Conservation (phyloP, 2,329 filamentous ascomycete species). For the Trichoderma arundinaceum region DNA sequence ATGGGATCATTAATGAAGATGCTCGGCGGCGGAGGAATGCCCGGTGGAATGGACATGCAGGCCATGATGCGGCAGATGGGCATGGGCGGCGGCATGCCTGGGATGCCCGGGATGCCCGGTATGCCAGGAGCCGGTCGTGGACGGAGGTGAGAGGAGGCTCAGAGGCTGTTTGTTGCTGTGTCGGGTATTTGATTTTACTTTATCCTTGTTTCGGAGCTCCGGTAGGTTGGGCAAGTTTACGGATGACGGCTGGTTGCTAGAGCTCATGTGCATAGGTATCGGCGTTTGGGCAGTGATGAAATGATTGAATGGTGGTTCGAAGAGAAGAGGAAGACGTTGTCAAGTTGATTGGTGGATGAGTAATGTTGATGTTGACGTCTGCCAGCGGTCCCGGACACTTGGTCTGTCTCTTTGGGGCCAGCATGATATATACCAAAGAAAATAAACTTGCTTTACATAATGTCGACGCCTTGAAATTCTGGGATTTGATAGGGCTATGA, state of each 20-base stretch:
- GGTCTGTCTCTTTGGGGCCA: not conserved
- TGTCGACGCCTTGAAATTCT: not conserved
- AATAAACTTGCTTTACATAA: slow-evolving; percentile 4
- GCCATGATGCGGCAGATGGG: slow-evolving; percentile 79
- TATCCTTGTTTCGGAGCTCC: slow-evolving; percentile 21
- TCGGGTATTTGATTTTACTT: slow-evolving; percentile 20
- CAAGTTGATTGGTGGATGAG: not conserved
- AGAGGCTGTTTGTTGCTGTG: slow-evolving; percentile 1
- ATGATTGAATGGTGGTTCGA: slow-evolving; percentile 21
- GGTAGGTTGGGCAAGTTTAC: slow-evolving; percentile 28
- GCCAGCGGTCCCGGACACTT: not conserved
- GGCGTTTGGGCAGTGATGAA: slow-evolving; percentile 32
- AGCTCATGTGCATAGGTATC: slow-evolving; percentile 32
- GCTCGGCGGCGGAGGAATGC: slow-evolving; percentile 74
- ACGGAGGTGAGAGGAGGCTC: slow-evolving; percentile 37
- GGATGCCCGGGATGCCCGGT: slow-evolving; percentile 38
- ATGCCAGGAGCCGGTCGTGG: slow-evolving; percentile 41
- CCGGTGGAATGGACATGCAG: slow-evolving; percentile 76
- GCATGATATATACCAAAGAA: not conserved
- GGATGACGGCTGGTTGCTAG: slow-evolving; percentile 26
- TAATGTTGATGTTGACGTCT: not conserved
- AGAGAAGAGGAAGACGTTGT: not conserved
- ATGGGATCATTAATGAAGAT: slow-evolving; percentile 91
- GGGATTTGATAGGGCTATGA: too few species aligned
- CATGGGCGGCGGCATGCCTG: slow-evolving; percentile 57